Evolutionary conservation across 352 stramenopile species (phyloP), one percentile per base, ranked within the genome.

Genomic region (Pythium aquatile): DNA sequence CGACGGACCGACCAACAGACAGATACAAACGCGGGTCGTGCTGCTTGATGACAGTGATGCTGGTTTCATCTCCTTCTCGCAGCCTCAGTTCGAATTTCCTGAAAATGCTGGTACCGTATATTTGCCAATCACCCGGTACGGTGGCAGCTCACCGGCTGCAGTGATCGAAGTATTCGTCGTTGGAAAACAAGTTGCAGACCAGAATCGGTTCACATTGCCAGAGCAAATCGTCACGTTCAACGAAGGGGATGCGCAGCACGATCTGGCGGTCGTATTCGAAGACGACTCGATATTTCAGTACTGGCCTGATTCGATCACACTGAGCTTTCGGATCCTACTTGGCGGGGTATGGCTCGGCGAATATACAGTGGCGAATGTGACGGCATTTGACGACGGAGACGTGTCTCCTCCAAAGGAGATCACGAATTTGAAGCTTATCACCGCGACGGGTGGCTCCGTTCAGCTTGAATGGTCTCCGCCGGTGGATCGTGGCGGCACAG

Each of bases 1-100:
- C 1, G 79, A 88, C 57, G 52, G 55, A 0, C 39, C 54, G 4
- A 77, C 74, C 2, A 26, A 28, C 2, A 42, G 67, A 7, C 24
- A 55, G 29, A 81, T 64, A 3, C 55, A 68, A 14, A 82, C 81
- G 1, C 70, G 42, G 1, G 58, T 90, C 10, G 49, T 65, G 14
- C 61, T 90, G 7, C 33, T 53, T 6, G 81, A 90, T 28, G 75
- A 90, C 55, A 77, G 77, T 2, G 79, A 90, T 42, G 81, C 78
- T 11, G 81, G 81, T 10, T 77, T 66, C 20, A 59, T 90, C 28
- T 76, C 72, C 2, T 90, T 90, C 58, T 54, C 26, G 3, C 51
- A 55, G 16, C 5, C 63, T 29, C 29, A 48, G 5, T 59, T 69
- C n/a, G 13, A 9, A 0, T 52, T 72, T 13, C 61, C 80, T 7